Percentiles rank a stretch among this genome's conserved stretches.
These are phyloP conservation scores for Fusarium proliferatum DNA, from an alignment of 2,329 filamentous ascomycete genomes.

Conservation along the genomic window DNA sequence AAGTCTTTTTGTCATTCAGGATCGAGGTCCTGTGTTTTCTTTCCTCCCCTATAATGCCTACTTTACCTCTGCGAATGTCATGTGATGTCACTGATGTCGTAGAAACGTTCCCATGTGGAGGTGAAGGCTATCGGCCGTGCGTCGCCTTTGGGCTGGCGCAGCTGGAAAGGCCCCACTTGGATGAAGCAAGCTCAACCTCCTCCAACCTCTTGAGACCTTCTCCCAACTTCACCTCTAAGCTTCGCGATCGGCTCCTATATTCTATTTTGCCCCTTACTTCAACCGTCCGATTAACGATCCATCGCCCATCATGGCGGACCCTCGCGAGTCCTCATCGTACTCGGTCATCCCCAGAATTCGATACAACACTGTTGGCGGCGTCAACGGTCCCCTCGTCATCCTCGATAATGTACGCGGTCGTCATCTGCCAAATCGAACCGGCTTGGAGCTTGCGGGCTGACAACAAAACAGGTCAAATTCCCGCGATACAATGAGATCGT, in stretches of 20 bases:
- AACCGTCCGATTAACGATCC: constrained; percentile 33
- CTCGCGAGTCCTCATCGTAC: constrained; percentile 69
- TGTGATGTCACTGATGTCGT: constrained; percentile 52
- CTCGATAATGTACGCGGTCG: constrained; percentile 80
- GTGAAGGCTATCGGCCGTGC: constrained; percentile 44
- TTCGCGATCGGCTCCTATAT: constrained; percentile 34
- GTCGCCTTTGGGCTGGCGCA: constrained; percentile 43
- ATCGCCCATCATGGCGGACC: constrained; percentile 62
- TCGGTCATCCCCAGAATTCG: constrained; percentile 73
- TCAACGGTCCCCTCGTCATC: constrained; percentile 98
- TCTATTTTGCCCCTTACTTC: constrained; percentile 21
- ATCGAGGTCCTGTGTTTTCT: too few species aligned
- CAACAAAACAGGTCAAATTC: constrained; percentile 83
- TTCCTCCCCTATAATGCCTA: background rate
- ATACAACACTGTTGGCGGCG: constrained; percentile 98
- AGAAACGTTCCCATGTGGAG: constrained; percentile 23
- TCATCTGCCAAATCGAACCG: constrained; percentile 5
- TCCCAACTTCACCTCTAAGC: constrained; percentile 42
- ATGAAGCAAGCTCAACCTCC: constrained; percentile 55
- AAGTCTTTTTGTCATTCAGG: too few species aligned
- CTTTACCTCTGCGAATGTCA: constrained; percentile 45
- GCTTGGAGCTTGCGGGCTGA: constrained; percentile 38
- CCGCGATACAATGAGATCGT: constrained; percentile 98
- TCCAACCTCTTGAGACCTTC: constrained; percentile 51
- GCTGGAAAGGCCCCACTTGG: constrained; percentile 49